A percentile compares a stretch with the other conserved stretches of the same genome.
Evolutionary conservation across 1,284 basidiomycete genomes (phyloP).

Genomic region (Rhodotorula sp.): DNA sequence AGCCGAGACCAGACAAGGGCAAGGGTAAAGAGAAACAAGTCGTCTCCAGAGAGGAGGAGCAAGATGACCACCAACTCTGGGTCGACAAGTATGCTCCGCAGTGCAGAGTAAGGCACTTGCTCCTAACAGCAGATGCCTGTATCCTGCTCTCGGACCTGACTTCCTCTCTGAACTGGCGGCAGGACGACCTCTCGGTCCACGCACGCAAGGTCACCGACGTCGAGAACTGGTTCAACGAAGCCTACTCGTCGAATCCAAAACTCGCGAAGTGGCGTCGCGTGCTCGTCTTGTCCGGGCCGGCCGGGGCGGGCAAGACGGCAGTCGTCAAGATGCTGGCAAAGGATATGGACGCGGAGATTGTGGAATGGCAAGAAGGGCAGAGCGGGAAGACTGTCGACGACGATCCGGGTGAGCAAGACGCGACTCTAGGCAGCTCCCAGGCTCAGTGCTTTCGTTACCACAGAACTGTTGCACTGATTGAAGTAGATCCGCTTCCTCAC

Average conservation of each 20-base stretch:
- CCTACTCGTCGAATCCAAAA: conserved; percentile 55
- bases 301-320: conserved; percentile 86
- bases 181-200: conserved; percentile 78
- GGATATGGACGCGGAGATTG: conserved; percentile 73
- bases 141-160: too few species aligned
- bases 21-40: conserved; percentile 49
- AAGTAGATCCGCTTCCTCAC: neutral
- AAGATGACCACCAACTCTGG: conserved; percentile 58
- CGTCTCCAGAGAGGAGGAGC: neutral
- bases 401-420: neutral
- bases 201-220: conserved; percentile 82
- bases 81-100: conserved; percentile 71
- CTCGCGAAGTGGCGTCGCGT: conserved; percentile 61
- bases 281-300: conserved; percentile 79
- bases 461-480: neutral
- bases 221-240: conserved; percentile 77
- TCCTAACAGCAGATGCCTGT: too few species aligned
- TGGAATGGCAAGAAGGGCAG: conserved; percentile 75
- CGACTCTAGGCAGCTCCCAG: neutral
- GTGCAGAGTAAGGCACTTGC: conserved; percentile 57
- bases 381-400: neutral
- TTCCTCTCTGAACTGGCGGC: neutral
- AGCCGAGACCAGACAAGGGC: conserved; percentile 50
- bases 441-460: neutral
- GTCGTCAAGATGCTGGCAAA: conserved; percentile 71